Conservation (phyloP, 2,329 filamentous ascomycete genomes). For the Stromatinia cepivora region DNA sequence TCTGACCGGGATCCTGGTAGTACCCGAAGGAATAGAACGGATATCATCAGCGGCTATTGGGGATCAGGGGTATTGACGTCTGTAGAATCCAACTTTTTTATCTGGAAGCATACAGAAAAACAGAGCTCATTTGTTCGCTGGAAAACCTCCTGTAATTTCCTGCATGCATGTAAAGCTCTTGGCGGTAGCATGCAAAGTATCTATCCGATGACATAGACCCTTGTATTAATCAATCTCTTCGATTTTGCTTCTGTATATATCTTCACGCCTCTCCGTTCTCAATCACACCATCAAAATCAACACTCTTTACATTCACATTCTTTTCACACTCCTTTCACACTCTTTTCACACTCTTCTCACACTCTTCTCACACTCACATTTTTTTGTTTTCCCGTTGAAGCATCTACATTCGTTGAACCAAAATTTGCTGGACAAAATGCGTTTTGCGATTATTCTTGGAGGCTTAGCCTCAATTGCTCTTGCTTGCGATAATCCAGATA, state of each 20-base stretch:
- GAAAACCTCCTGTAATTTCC: conserved; percentile 10
- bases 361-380: background rate
- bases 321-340: conserved; percentile 1
- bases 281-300: background rate
- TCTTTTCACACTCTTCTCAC: conserved; percentile 15
- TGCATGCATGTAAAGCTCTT: background rate
- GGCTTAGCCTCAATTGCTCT: conserved; percentile 25
- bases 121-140: background rate
- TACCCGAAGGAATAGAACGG: background rate
- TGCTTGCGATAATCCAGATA: conserved; percentile 27
- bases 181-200: background rate
- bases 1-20: background rate
- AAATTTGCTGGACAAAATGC: conserved; percentile 26
- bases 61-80: background rate
- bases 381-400: background rate
- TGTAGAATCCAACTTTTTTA: background rate
- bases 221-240: background rate
- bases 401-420: conserved; percentile 6
- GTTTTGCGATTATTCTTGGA: conserved; percentile 26
- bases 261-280: background rate
- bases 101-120: background rate
- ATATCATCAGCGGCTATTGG: background rate
- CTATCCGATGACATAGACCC: background rate
- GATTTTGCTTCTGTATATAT: background rate
- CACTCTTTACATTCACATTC: conserved; percentile 15